Base-by-base conservation (phyloP, 2,329 filamentous ascomycete genomes). In the Trichoderma lentiforme region DNA sequence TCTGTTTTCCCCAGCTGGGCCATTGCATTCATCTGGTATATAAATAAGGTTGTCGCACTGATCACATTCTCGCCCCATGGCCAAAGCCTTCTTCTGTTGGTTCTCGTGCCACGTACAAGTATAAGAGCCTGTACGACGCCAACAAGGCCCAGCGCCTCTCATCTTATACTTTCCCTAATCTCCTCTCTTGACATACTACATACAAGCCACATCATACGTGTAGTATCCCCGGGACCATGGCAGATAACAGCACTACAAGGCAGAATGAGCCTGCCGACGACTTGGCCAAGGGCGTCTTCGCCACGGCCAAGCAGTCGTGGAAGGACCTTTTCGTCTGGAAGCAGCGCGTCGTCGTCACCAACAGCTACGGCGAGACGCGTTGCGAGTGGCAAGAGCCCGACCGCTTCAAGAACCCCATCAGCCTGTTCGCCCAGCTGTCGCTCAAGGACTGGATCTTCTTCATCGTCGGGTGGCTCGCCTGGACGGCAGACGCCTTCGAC, bases 401-500 rank as follows among this genome's bases (percentile, higher is more conserved):
- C 58, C 89, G 87, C 15, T 85, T 94, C 70, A 84, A 86, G 76
- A 93, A 95, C 79, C 93, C 93, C 51, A 83, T 95, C 81, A 88
- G 85, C 47, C 85, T 95, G 34, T 84, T 94, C 73, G 85, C 84
- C 32, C 86, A 90, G 81, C 85, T 96, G 18, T 87, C 85, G 3
- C 83, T 84, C 28, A 88, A 85, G 73, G 47, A 92, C 78, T 95
- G 93, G 92, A 78, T 92, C 18, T 94, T 93, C 83, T 90, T 95
- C 82, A 74, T 92, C 53, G 91, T 94, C 12, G 93, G 92, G 3
- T 90, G 95, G 78, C 81, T 87, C 39, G 90, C 92, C 18, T 95
- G 93, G 93, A 92, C 89, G 1, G 92, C 92, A 71, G 93, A 95
- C 79, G 92, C 93, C 4, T 95, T 95, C 79, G 93, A 94, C 81